Evolutionary conservation across 495 filamentous ascomycete genomes (phyloP), one percentile per base, ranked within the genome.

Genomic region (Annulohypoxylon bovei): DNA sequence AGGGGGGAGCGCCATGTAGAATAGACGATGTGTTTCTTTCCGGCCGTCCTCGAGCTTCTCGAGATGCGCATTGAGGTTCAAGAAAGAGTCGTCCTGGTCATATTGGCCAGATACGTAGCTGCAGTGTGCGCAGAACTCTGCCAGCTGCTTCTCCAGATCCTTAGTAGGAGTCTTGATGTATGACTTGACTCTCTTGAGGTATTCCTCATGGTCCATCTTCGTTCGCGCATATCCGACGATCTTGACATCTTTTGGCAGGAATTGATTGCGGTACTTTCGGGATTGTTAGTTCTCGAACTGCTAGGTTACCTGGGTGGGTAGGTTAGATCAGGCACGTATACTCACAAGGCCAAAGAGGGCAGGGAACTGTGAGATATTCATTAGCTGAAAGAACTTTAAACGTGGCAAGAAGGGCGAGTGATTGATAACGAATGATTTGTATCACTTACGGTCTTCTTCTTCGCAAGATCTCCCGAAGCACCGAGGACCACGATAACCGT

Each of bases 191-290:
- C 96, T 89, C 81, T 89, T 91, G 73, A 97, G 85, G 82, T 92
- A 98, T 80, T 98, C 96, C 69, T 92, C 91, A 76, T 93, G 93
- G 83, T 98, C 94, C 96, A 99, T 99, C 85, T 97, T 97, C 70
- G 96, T 99, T 77, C 96, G 90, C 68, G 96, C 96, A 92, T 99
- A 99, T 85, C 96, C 96, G 75, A 99, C 89, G 78, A 99, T 97
- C 79, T 90, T 92, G 82, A 97, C 94, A 80, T 95, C 93, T 84
- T 97, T 97, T 68, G 95, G 95, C 18, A 98, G 91, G 86, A 98
- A 99, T 79, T 97, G 93, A 84, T 99, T 98, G 75, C 95, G 93
- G 82, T 93, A 95, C 95, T 98, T 78, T 61, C 67, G 54, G 22
- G 23, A 27, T 54, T 53, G 70, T 80, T 80, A 80, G 76, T 67